These are phyloP conservation scores for Monosporascus sp. DNA, from an alignment of 2,329 filamentous ascomycete species.

Conservation along the genomic window DNA sequence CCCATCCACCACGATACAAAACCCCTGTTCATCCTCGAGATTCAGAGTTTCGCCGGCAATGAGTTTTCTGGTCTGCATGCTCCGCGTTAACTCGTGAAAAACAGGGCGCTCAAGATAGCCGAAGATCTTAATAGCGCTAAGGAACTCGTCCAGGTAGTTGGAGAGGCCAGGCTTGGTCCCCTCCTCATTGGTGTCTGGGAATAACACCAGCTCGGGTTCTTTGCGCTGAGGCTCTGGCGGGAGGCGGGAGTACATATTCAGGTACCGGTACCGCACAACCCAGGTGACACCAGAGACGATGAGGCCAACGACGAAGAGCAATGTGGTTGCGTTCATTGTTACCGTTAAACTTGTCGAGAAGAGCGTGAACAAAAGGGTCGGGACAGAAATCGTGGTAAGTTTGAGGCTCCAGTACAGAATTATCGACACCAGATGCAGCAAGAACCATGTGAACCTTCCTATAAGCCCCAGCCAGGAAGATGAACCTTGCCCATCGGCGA, in stretches of 20 bases:
- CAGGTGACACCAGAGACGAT: slow-evolving; percentile 84
- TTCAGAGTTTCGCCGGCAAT: slow-evolving; percentile 94
- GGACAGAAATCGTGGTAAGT: slow-evolving; percentile 81
- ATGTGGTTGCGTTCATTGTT: slow-evolving; percentile 96
- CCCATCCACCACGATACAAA: slow-evolving; percentile 95
- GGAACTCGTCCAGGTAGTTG: slow-evolving; percentile 96
- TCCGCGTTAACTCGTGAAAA: slow-evolving; percentile 93
- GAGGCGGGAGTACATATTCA: slow-evolving; percentile 94
- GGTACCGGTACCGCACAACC: slow-evolving; percentile 89
- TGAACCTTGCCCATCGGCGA: slow-evolving; percentile 17
- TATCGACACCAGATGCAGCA: slow-evolving; percentile 51
- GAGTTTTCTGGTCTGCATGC: slow-evolving; percentile 96
- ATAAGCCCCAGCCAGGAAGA: slow-evolving; percentile 55
- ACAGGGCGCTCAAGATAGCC: slow-evolving; percentile 94
- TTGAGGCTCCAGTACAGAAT: slow-evolving; percentile 75
- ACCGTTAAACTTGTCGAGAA: slow-evolving; percentile 74
- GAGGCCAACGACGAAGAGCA: slow-evolving; percentile 77
- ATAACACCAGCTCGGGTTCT: slow-evolving; percentile 90
- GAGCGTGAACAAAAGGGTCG: slow-evolving; percentile 70
- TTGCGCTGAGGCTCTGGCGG: slow-evolving; percentile 94
- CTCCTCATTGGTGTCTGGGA: slow-evolving; percentile 86
- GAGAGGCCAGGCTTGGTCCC: slow-evolving; percentile 84
- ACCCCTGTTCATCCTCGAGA: slow-evolving; percentile 95
- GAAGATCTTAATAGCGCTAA: slow-evolving; percentile 98
- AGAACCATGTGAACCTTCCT: slow-evolving; percentile 48